Conservation (phyloP, 495 filamentous ascomycete species). For the Aspergillus egyptiacus region DNA sequence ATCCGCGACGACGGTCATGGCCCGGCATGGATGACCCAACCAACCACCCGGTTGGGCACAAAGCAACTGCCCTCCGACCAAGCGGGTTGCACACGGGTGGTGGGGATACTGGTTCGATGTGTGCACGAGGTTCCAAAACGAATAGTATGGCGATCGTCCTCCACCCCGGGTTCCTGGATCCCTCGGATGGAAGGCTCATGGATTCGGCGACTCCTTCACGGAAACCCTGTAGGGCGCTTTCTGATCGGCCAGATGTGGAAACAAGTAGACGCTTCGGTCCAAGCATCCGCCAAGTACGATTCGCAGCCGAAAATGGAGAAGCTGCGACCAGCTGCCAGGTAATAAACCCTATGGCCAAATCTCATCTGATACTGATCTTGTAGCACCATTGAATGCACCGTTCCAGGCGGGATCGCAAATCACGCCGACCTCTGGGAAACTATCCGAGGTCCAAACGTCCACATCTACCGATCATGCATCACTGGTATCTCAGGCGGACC, state of each 20-base stretch:
- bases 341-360: not conserved
- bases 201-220: slow-evolving; percentile 41
- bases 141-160: slow-evolving; percentile 22
- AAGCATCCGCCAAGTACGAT: slow-evolving; percentile 16
- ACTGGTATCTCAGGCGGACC: not conserved
- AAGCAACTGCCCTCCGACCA: slow-evolving; percentile 48
- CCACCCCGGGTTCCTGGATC: slow-evolving; percentile 42
- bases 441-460: slow-evolving; percentile 23
- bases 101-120: slow-evolving; percentile 48
- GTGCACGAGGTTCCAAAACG: slow-evolving; percentile 37
- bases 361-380: not conserved
- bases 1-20: slow-evolving; percentile 65
- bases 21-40: slow-evolving; percentile 16
- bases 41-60: slow-evolving; percentile 33
- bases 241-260: slow-evolving; percentile 23
- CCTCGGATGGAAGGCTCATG: slow-evolving; percentile 47
- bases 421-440: slow-evolving; percentile 30
- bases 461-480: slow-evolving; percentile 24
- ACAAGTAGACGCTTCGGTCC: slow-evolving; percentile 17
- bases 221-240: slow-evolving; percentile 24
- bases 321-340: slow-evolving; percentile 25
- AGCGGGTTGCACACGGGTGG: slow-evolving; percentile 50
- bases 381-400: slow-evolving; percentile 24
- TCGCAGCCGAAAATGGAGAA: slow-evolving; percentile 22
- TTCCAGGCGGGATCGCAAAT: slow-evolving; percentile 27